Evolutionary conservation across 805 yeast species (phyloP).

Genomic region (Candida berthetii): DNA sequence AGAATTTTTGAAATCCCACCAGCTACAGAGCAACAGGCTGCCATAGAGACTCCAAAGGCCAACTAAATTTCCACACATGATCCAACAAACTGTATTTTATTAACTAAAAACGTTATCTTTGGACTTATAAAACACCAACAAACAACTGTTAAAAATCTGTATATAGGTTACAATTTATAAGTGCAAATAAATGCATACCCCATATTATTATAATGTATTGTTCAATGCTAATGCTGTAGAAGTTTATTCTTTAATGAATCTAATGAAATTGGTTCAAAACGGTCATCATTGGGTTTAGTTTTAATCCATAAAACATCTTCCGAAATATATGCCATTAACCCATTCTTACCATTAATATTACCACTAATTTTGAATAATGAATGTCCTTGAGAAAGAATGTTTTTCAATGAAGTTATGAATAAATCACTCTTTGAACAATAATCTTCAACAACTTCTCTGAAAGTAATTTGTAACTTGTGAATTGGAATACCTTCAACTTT

Average conservation of each 20-base stretch:
- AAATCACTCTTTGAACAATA: constrained; percentile 48
- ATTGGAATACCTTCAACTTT: constrained; percentile 33
- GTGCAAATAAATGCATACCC: too few relatives aligned
- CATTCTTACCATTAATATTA: constrained; percentile 24
- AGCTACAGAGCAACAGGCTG: too few relatives aligned
- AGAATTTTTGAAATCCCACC: constrained; percentile 6
- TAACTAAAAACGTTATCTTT: too few relatives aligned
- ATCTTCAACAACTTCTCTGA: constrained; percentile 60
- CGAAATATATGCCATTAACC: constrained; percentile 41
- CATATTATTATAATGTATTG: too few relatives aligned
- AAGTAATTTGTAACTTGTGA: constrained; percentile 37
- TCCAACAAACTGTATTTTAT: too few relatives aligned
- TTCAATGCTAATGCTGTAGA: too few relatives aligned
- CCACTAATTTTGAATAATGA: constrained; percentile 36
- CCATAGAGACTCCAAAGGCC: too few relatives aligned
- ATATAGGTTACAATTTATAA: too few relatives aligned
- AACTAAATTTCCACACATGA: too few relatives aligned
- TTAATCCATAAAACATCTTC: constrained; percentile 62
- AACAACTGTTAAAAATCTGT: too few relatives aligned
- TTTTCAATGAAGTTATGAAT: constrained; percentile 11
- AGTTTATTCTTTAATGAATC: neutral
- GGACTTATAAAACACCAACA: too few relatives aligned
- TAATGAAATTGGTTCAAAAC: constrained; percentile 37
- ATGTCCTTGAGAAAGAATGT: constrained; percentile 28
- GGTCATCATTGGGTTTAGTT: constrained; percentile 13